Conservation (phyloP, 257 asterid species). For the Ocimum tenuiflorum region DNA sequence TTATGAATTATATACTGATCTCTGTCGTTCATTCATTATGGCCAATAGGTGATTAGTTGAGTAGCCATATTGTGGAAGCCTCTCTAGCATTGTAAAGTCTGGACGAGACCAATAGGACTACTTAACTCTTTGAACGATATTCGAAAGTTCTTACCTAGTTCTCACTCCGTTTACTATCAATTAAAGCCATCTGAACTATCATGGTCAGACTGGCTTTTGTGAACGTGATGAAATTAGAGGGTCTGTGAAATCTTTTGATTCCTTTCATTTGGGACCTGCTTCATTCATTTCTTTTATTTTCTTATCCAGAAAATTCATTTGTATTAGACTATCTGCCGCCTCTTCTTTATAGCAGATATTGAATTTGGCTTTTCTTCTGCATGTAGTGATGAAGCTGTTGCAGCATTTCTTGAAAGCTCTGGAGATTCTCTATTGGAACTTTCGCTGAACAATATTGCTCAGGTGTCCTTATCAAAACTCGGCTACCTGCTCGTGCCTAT, state of each 20-base stretch:
- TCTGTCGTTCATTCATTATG: not conserved
- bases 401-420: constrained; percentile 73
- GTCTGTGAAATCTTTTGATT: not conserved
- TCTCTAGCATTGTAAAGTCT: not conserved
- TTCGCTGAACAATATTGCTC: constrained; percentile 45
- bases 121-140: not conserved
- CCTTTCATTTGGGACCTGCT: not conserved
- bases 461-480: constrained; percentile 32
- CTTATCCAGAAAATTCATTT: not conserved
- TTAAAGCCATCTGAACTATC: not conserved
- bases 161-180: not conserved
- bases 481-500: not conserved
- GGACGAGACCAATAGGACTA: not conserved
- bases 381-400: constrained; percentile 70
- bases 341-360: not conserved
- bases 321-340: not conserved
- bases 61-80: not conserved
- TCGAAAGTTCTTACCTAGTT: not conserved
- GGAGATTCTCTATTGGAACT: constrained; percentile 66
- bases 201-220: not conserved
- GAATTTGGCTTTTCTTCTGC: constrained; percentile 11
- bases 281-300: not conserved
- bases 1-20: not conserved
- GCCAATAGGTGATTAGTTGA: not conserved
- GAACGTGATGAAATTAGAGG: not conserved